Base-by-base conservation (phyloP, 2,329 filamentous ascomycete species). In the Colletotrichum godetiae region DNA sequence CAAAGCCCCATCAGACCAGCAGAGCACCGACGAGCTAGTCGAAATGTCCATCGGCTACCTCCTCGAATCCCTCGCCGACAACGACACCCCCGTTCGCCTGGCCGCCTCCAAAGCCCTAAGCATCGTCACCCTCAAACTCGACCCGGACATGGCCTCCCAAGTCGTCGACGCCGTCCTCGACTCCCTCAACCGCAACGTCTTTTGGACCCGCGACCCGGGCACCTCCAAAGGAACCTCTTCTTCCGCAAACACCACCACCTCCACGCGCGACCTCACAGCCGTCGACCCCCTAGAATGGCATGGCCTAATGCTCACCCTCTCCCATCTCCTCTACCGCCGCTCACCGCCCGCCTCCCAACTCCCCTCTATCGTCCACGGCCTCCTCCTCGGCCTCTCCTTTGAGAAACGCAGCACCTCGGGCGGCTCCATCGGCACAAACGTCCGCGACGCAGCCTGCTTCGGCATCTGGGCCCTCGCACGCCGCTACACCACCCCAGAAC, bases 391-490 rank as follows among this genome's bases (percentile, higher is more conserved):
- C 0, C 86, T 98, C 31, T 91, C 92, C 0, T 99, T 98, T 79
- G 95, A 99, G 81, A 95, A 98, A 78, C 90, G 95, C 72, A 94
- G 93, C 58, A 90, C 94, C 0, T 95, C 94, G 3, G 96, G 97
- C n/a, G 91, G 89, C 13, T 95, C 94, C 3, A 87, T 96, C 12
- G 97, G 97, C 2, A 93, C 94, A 1, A 98, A 97, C 77, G 95
- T 99, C 19, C 91, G 97, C 59, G 97, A 99, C 84, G 96, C 97
- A 13, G 95, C 97, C 3, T 98, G 95, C 80, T 99, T 98, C 80
- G 97, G 97, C 7, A 92, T 98, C 29, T 99, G 97, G 97, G 93
- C 95, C 1, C 82, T 98, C 8, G 94, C 96, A 27, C 90, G 97
- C 68, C 92, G 96, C 67, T 99, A 98, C 78, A 92, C 90, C 1